Percentiles rank a stretch among this genome's conserved stretches.
Conservation (phyloP, 495 filamentous ascomycete genomes). For the Hypoxylon crocopeplum region DNA sequence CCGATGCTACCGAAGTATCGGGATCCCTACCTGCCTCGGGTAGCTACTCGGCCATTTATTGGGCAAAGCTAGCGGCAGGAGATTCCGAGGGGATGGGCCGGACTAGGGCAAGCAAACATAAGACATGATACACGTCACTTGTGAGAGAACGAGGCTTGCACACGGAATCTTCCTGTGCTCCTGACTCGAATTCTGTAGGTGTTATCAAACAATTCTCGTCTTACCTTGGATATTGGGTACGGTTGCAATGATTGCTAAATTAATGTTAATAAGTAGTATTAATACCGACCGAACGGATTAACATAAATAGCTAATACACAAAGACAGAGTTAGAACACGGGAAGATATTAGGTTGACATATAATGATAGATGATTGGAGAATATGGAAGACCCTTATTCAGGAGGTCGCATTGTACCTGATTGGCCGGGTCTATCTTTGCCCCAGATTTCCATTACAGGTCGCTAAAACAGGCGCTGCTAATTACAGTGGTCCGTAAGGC, state of each 20-base stretch:
- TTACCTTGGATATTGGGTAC: background rate
- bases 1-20: too few species aligned
- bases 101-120: constrained; percentile 7
- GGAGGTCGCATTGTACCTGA: background rate
- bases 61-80: background rate
- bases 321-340: too few species aligned
- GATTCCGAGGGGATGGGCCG: constrained; percentile 6
- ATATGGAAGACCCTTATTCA: constrained; percentile 2
- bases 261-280: background rate
- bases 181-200: background rate
- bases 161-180: background rate
- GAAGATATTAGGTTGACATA: too few species aligned
- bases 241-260: background rate
- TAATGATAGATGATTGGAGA: too few species aligned
- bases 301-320: too few species aligned
- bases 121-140: background rate
- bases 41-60: too few species aligned
- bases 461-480: constrained; percentile 6
- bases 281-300: background rate
- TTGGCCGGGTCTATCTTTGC: constrained; percentile 1
- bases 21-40: too few species aligned
- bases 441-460: constrained; percentile 13
- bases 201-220: background rate
- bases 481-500: constrained; percentile 1
- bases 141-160: background rate